Conservation (phyloP, 2,329 filamentous ascomycete genomes). For the Hymenoscyphus occultus region DNA sequence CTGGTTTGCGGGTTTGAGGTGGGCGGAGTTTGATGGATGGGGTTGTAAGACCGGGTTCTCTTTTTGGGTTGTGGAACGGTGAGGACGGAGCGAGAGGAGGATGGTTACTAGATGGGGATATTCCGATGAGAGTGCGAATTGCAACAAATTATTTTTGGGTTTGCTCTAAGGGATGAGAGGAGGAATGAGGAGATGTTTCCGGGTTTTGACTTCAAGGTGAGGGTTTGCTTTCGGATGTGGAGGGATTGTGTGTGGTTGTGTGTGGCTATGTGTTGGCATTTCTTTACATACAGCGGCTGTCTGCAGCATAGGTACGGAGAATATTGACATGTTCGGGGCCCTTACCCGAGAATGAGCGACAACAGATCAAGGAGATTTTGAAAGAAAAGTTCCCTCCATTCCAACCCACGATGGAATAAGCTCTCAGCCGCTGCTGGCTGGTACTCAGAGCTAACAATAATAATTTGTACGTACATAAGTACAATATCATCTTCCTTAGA, state of each 20-base stretch:
- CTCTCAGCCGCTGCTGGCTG: background rate
- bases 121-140: constrained; percentile 10
- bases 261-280: background rate
- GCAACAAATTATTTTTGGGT: constrained; percentile 7
- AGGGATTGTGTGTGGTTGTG: background rate
- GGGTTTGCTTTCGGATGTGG: background rate
- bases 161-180: background rate
- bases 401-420: background rate
- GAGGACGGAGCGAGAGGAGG: background rate
- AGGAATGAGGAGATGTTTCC: background rate
- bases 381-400: background rate
- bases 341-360: background rate
- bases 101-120: constrained; percentile 7
- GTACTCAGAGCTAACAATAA: background rate
- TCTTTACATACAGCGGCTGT: background rate
- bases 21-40: background rate
- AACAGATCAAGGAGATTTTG: background rate
- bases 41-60: background rate
- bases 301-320: background rate
- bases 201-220: background rate
- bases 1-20: background rate
- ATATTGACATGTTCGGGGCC: background rate
- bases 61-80: background rate
- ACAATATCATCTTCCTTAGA: background rate
- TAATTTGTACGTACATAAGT: background rate